Conservation (phyloP, 495 filamentous ascomycete species). For the Cenococcum geophilum region DNA sequence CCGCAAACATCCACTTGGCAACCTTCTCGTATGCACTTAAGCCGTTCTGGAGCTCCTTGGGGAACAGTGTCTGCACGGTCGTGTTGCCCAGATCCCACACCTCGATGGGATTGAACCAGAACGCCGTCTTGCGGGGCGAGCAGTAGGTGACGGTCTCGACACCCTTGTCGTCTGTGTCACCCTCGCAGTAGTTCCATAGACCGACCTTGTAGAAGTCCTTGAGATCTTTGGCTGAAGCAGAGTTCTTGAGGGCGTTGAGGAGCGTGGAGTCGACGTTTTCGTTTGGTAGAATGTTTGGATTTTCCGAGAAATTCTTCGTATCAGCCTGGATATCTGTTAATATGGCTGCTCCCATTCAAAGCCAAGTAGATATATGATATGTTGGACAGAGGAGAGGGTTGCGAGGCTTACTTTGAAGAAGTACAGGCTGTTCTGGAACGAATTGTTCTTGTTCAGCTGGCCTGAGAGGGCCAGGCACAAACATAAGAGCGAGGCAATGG, state of each 20-base stretch:
- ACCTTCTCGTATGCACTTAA: slow-evolving; percentile 66
- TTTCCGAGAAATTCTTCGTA: slow-evolving; percentile 28
- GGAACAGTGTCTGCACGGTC: slow-evolving; percentile 47
- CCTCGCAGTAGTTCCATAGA: slow-evolving; percentile 83
- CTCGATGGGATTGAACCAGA: slow-evolving; percentile 66
- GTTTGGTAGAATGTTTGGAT: slow-evolving; percentile 16
- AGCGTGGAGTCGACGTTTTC: slow-evolving; percentile 32
- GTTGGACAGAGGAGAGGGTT: not conserved
- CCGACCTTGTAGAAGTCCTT: slow-evolving; percentile 73
- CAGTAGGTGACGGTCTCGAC: slow-evolving; percentile 51
- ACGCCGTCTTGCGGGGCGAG: slow-evolving; percentile 55
- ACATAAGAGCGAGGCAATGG: slow-evolving; percentile 64
- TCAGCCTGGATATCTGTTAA: slow-evolving; percentile 31
- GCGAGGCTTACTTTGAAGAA: slow-evolving; percentile 57
- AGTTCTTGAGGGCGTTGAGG: slow-evolving; percentile 28
- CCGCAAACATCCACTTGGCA: slow-evolving; percentile 73
- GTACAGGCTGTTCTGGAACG: slow-evolving; percentile 51
- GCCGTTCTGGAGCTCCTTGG: slow-evolving; percentile 55
- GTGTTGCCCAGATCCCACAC: slow-evolving; percentile 59
- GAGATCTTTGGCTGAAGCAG: slow-evolving; percentile 41
- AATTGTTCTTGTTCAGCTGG: slow-evolving; percentile 58
- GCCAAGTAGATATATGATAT: not conserved
- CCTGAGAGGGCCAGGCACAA: slow-evolving; percentile 66
- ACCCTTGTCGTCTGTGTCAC: slow-evolving; percentile 46
- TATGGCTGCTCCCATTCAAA: not conserved